phyloP scores from a whole-genome alignment of 2,329 filamentous ascomycete genomes.

The Diplodia corticola region DNA sequence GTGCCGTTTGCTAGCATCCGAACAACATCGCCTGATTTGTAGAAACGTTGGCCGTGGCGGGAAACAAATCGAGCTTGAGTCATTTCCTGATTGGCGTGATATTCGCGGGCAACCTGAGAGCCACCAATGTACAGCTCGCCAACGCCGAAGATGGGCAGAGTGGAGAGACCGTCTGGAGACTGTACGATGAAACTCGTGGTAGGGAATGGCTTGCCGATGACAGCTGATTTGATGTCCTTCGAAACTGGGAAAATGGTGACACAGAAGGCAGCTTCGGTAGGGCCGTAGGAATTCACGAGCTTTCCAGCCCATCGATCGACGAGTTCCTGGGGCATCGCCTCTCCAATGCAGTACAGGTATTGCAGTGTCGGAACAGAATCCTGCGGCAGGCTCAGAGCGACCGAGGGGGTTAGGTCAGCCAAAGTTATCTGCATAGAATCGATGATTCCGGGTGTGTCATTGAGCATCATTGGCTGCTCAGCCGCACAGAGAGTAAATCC shows the following conservation, averaged over 20 bases:
- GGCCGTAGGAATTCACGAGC: slow-evolving; percentile 49
- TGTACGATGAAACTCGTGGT: slow-evolving; percentile 44
- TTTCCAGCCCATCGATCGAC: slow-evolving; percentile 40
- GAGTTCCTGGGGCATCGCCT: slow-evolving; percentile 44
- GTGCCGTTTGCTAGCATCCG: slow-evolving; percentile 41
- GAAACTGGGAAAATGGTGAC: slow-evolving; percentile 44
- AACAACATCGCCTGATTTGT: slow-evolving; percentile 42
- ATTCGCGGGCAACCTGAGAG: slow-evolving; percentile 48
- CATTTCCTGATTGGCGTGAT: slow-evolving; percentile 40
- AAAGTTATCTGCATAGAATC: slow-evolving; percentile 39
- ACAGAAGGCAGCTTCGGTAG: slow-evolving; percentile 47
- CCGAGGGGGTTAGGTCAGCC: slow-evolving; percentile 46
- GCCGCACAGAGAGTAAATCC: slow-evolving; percentile 47
- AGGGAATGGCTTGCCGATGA: slow-evolving; percentile 46
- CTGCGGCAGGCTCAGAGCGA: slow-evolving; percentile 39
- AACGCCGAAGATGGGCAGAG: slow-evolving; percentile 41
- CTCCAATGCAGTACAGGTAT: slow-evolving; percentile 49
- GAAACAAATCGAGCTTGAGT: slow-evolving; percentile 36
- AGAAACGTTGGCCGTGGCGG: slow-evolving; percentile 36
- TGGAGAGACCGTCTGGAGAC: slow-evolving; percentile 31
- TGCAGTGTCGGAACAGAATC: slow-evolving; percentile 39
- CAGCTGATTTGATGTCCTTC: slow-evolving; percentile 35
- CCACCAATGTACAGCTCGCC: slow-evolving; percentile 52
- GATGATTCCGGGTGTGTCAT: slow-evolving; percentile 40
- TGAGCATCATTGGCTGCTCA: slow-evolving; percentile 40